Base-by-base conservation (phyloP, 169 alveolate genomes). In the Miamiensis avidus region DNA sequence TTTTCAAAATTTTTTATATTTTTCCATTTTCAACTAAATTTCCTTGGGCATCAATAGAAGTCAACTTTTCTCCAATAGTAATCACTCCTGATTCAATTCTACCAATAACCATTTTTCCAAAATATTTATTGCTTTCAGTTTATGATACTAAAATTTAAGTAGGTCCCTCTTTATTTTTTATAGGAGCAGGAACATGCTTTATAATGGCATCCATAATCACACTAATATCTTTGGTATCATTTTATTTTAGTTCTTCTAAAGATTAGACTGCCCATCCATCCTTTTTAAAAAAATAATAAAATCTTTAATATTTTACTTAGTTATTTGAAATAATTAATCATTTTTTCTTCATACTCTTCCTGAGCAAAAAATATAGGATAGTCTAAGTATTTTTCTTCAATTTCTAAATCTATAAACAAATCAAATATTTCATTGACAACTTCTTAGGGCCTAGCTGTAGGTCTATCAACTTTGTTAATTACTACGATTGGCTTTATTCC, bases 291-390 rank as follows among this genome's bases (percentile, higher is more conserved):
- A 89, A 91, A 26, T 94, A 91, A n/a, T 94, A 96, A 32, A 91
- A 0, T n/a, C 27, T 34, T 78, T 32, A 72, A 20, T 49, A 11
- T 49, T 49, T 11, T 49, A 49, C 20, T 11, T 49, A 49, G 69
- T 49, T 49, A 11, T 49, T 11, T 49, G 69, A 20, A 11, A 49
- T 49, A 11, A 20, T 11, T 49, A 49, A 16, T 88, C 87, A 74
- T 93, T 11, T 49, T 49, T 49, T 49, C 96, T 96, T 96, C 85
- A 76, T 97, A 94, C 96, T 85, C 95, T 96, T 28, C 98, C 99
- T 30, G 99, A 97, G 64, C 99, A 98, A 85, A 98, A 72, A 97
- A 87, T 1, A 97, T 84, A 26, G 99, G 99, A 86, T 97, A 98
- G 32, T 97, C 99, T 88, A 98, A 90, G 82, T 94, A 97, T 32